phyloP scores from a whole-genome alignment of 139 green algal genomes.

The Chara braunii region DNA sequence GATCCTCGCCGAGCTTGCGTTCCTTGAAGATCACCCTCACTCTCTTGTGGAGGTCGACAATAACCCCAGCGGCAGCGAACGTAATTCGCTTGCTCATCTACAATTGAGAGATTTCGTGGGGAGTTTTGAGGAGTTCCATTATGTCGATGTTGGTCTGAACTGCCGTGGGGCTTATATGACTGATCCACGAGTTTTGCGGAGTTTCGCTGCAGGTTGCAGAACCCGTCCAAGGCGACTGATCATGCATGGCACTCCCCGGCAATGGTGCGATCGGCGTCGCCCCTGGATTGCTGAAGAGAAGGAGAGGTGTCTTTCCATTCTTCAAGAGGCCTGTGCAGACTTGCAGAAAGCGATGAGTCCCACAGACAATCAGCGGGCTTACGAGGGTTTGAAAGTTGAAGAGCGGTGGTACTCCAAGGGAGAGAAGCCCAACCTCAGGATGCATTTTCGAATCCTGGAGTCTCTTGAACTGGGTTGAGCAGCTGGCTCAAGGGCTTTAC shows the following conservation, averaged over 20 bases:
- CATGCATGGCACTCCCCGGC: slow-evolving; percentile 50
- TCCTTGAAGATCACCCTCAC: too few relatives aligned
- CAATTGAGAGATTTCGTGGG: neutral
- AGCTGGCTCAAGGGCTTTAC: neutral
- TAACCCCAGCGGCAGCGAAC: neutral
- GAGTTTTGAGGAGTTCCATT: slow-evolving; percentile 45
- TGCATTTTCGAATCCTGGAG: slow-evolving; percentile 45
- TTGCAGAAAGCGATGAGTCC: too few relatives aligned
- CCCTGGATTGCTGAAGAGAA: slow-evolving; percentile 47
- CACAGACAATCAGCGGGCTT: too few relatives aligned
- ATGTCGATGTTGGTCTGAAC: slow-evolving; percentile 56
- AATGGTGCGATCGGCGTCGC: slow-evolving; percentile 44
- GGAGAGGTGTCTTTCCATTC: slow-evolving; percentile 14
- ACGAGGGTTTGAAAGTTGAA: neutral
- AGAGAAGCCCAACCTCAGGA: slow-evolving; percentile 18
- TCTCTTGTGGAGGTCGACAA: neutral
- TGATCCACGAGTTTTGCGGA: slow-evolving; percentile 5
- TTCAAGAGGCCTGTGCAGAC: slow-evolving; percentile 6
- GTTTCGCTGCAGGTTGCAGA: neutral
- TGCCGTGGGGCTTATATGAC: slow-evolving; percentile 45
- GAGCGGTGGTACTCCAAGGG: slow-evolving; percentile 36
- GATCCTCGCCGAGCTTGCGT: slow-evolving; percentile 52
- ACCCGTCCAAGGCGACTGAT: neutral
- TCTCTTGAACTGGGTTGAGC: slow-evolving; percentile 27
- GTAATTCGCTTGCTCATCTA: neutral